phyloP scores from a whole-genome alignment of 176 grass and related monocot genomes.

The Areca catechu region DNA sequence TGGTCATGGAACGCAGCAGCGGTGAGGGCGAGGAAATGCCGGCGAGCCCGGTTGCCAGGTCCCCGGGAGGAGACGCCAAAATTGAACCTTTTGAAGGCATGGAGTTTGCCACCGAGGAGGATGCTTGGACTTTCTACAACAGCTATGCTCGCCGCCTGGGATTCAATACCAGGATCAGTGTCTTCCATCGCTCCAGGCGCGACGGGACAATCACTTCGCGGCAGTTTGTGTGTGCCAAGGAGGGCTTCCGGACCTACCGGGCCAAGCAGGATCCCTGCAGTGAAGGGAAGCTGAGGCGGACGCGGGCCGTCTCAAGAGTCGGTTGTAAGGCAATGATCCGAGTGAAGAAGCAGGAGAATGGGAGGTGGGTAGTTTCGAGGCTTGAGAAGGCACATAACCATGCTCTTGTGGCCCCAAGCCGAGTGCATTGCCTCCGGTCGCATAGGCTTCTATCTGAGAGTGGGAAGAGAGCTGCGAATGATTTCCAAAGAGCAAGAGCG shows the following conservation, averaged over 20 bases:
- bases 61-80: slow-evolving; percentile 12
- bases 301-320: slow-evolving; percentile 57
- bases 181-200: slow-evolving; percentile 56
- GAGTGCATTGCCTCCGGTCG: slow-evolving; percentile 29
- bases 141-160: slow-evolving; percentile 57
- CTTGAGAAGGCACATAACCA: slow-evolving; percentile 62
- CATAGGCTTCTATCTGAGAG: slow-evolving; percentile 54
- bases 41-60: background rate
- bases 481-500: slow-evolving; percentile 1
- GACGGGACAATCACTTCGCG: slow-evolving; percentile 63
- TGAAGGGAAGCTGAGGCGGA: slow-evolving; percentile 27
- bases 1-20: slow-evolving; percentile 33
- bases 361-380: slow-evolving; percentile 51
- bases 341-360: slow-evolving; percentile 59
- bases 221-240: slow-evolving; percentile 67
- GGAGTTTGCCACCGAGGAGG: slow-evolving; percentile 65
- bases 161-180: slow-evolving; percentile 61
- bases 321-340: slow-evolving; percentile 79
- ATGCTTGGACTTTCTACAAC: slow-evolving; percentile 60
- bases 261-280: slow-evolving; percentile 47
- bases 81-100: slow-evolving; percentile 58
- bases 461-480: slow-evolving; percentile 30
- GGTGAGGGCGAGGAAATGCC: slow-evolving; percentile 14
- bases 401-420: slow-evolving; percentile 20
- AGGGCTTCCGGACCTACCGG: slow-evolving; percentile 38